phyloP scores from a whole-genome alignment of 495 filamentous ascomycete genomes.

The Lepidopterella palustris region DNA sequence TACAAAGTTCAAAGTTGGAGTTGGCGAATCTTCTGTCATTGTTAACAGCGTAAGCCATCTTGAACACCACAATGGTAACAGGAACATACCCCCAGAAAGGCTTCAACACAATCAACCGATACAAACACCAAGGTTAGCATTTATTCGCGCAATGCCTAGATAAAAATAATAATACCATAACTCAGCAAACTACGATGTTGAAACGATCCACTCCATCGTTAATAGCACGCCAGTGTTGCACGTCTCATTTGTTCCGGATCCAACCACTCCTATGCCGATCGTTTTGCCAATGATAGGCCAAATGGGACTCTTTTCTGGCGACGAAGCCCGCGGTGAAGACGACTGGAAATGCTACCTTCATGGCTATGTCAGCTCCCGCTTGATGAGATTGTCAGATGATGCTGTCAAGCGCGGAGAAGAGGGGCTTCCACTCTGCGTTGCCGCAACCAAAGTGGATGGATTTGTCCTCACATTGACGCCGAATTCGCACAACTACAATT shows the following conservation, averaged over 20 bases:
- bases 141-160: background rate
- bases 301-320: conserved; percentile 68
- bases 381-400: conserved; percentile 58
- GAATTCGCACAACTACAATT: conserved; percentile 79
- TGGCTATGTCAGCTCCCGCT: conserved; percentile 74
- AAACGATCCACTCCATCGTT: conserved; percentile 73
- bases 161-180: background rate
- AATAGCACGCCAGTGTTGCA: conserved; percentile 71
- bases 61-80: background rate
- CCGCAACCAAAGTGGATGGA: conserved; percentile 65
- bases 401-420: conserved; percentile 30
- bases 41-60: background rate
- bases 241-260: conserved; percentile 63
- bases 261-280: conserved; percentile 60
- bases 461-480: conserved; percentile 72
- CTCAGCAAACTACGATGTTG: conserved; percentile 61
- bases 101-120: conserved; percentile 67
- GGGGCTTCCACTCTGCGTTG: conserved; percentile 59
- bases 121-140: conserved; percentile 57
- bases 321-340: conserved; percentile 52
- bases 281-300: conserved; percentile 85
- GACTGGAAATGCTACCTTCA: conserved; percentile 78
- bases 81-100: conserved; percentile 58
- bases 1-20: background rate
- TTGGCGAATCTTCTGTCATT: background rate